A percentile compares a stretch with the other conserved stretches of the same genome.
These are phyloP conservation scores for Hibiscus syriacus DNA, from an alignment of 345 rosid species.

Conservation along the genomic window DNA sequence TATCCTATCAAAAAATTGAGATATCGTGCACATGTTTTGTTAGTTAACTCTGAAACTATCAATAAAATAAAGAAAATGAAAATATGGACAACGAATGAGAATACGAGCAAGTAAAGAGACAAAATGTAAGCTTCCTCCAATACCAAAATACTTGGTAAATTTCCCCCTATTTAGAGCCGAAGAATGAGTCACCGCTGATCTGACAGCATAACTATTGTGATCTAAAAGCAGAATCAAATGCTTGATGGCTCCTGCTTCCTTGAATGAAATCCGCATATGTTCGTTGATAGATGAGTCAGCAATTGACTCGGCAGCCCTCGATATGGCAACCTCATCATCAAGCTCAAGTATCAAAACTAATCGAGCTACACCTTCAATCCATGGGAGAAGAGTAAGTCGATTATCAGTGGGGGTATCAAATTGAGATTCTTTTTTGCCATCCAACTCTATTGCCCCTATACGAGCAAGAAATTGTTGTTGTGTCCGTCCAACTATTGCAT, in stretches of 20 bases:
- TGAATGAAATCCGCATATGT: constrained; percentile 65
- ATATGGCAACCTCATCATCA: constrained; percentile 58
- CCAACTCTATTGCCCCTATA: constrained; percentile 65
- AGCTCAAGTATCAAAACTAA: constrained; percentile 80
- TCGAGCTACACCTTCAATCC: constrained; percentile 81
- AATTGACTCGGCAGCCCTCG: constrained; percentile 69
- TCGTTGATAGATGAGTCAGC: constrained; percentile 74
- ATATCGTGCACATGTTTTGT: constrained; percentile 1
- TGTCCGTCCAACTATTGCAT: constrained; percentile 66
- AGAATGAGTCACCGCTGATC: constrained; percentile 44
- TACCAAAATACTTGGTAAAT: too few species aligned
- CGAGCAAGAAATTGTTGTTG: constrained; percentile 84
- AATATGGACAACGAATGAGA: not conserved
- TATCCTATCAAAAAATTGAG: not conserved
- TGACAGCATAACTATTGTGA: constrained; percentile 45
- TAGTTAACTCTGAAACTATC: not conserved
- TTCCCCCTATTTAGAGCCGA: too few species aligned
- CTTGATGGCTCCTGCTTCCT: constrained; percentile 81
- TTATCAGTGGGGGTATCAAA: constrained; percentile 20
- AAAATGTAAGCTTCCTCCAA: too few species aligned
- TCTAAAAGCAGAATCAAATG: constrained; percentile 62
- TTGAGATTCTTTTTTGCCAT: constrained; percentile 42
- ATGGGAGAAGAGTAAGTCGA: constrained; percentile 57
- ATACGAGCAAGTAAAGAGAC: too few species aligned
- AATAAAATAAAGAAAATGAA: not conserved